These are phyloP conservation scores for Fusarium palustre DNA, from an alignment of 2,329 filamentous ascomycete species.

Conservation along the genomic window DNA sequence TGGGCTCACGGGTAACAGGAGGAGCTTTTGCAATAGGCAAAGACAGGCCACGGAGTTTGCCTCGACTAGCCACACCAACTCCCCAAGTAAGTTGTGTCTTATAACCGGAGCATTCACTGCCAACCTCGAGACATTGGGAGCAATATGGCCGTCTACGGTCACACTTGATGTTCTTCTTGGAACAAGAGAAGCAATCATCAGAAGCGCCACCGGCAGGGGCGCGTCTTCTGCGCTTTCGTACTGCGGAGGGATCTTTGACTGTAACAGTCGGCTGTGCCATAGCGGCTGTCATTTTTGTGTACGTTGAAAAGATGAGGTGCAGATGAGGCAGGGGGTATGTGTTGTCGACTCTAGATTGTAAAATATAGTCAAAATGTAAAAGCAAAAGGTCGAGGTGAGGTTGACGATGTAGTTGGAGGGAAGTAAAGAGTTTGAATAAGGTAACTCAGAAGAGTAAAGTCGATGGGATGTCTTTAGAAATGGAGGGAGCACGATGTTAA, in stretches of 20 bases:
- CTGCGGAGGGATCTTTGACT: conserved; percentile 64
- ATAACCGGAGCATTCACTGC: conserved; percentile 94
- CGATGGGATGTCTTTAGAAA: conserved; percentile 16
- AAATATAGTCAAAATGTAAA: conserved; percentile 26
- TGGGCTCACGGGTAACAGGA: conserved; percentile 63
- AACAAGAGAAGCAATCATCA: conserved; percentile 95
- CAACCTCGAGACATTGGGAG: conserved; percentile 90
- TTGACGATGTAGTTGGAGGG: conserved; percentile 13
- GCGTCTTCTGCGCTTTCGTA: conserved; percentile 83
- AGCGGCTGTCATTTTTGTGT: conserved; percentile 61
- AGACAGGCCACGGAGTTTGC: conserved; percentile 91
- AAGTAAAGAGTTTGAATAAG: conserved; percentile 15
- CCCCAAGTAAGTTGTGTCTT: conserved; percentile 98
- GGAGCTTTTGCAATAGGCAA: conserved; percentile 74
- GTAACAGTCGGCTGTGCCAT: conserved; percentile 57
- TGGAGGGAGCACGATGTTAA: conserved; percentile 28
- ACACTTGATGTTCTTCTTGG: conserved; percentile 85
- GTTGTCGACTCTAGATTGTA: conserved; percentile 19
- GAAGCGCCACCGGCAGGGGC: conserved; percentile 88
- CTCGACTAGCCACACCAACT: conserved; percentile 92
- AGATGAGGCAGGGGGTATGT: conserved; percentile 8
- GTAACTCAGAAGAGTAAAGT: conserved; percentile 24
- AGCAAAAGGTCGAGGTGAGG: conserved; percentile 9
- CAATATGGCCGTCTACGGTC: conserved; percentile 94
- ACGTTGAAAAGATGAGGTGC: conserved; percentile 9